These are phyloP conservation scores for Kodamaea neixiangensis DNA, from an alignment of 805 yeast species.

Conservation along the genomic window DNA sequence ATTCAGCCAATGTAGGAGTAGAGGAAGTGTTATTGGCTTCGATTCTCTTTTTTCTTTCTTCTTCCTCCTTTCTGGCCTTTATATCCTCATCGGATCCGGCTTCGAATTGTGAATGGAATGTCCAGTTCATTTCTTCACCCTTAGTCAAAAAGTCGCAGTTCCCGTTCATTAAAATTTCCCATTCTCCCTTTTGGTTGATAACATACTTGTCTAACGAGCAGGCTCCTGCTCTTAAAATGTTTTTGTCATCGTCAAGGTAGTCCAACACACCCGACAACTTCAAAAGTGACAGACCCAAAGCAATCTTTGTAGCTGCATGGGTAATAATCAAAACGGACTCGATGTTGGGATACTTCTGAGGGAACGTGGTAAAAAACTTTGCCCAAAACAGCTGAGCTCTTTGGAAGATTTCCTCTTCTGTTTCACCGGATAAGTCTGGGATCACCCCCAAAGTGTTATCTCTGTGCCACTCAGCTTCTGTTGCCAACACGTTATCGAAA, in stretches of 20 bases:
- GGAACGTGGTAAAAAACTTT: constrained; percentile 58
- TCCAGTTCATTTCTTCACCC: constrained; percentile 96
- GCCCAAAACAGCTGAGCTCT: constrained; percentile 61
- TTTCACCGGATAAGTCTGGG: constrained; percentile 74
- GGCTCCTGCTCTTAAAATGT: constrained; percentile 67
- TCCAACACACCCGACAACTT: constrained; percentile 54
- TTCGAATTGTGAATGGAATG: constrained; percentile 71
- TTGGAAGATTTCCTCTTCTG: constrained; percentile 63
- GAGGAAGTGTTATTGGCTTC: constrained; percentile 6
- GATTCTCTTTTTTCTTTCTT: constrained; percentile 14
- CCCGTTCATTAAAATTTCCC: constrained; percentile 74
- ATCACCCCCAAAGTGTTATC: constrained; percentile 56
- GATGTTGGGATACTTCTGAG: constrained; percentile 56
- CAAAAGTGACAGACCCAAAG: constrained; percentile 76
- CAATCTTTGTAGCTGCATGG: constrained; percentile 93
- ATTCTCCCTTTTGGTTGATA: constrained; percentile 27
- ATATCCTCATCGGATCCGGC: constrained; percentile 92
- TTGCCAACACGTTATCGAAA: constrained; percentile 46
- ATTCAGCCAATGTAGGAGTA: constrained; percentile 2
- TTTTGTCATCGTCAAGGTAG: constrained; percentile 42
- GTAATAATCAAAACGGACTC: constrained; percentile 72
- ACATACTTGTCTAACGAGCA: constrained; percentile 75
- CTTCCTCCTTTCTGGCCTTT: constrained; percentile 46
- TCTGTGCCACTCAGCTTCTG: constrained; percentile 36
- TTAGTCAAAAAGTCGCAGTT: constrained; percentile 63